Conservation (phyloP, 202 grass and related monocot species). For the Brachypodium distachyon region DNA sequence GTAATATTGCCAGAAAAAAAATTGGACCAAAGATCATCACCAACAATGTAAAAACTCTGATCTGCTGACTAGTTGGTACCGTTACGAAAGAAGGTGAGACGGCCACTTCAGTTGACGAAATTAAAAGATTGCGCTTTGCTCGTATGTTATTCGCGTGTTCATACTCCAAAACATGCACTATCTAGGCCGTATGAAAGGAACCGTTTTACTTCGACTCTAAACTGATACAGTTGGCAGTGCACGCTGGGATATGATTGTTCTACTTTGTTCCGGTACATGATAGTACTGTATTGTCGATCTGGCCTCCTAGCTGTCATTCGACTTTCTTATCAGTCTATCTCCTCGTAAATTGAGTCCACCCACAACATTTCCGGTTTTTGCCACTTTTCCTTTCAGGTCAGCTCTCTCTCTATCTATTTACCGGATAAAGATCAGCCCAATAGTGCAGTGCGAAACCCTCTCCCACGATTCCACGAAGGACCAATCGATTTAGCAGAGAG, state of each 20-base stretch:
- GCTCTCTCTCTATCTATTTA: background rate
- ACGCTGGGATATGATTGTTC: too few relatives aligned
- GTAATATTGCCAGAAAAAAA: slow-evolving; percentile 24
- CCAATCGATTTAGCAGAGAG: background rate
- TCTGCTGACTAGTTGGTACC: background rate
- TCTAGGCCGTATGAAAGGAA: too few relatives aligned
- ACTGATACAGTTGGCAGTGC: too few relatives aligned
- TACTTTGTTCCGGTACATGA: too few relatives aligned
- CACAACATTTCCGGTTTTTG: too few relatives aligned
- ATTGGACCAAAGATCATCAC: background rate
- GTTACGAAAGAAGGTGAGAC: background rate
- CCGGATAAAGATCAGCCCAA: too few relatives aligned
- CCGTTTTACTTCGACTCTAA: too few relatives aligned
- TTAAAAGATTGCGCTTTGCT: background rate
- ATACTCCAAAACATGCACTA: background rate
- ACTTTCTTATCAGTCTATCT: background rate
- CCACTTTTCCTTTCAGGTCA: background rate
- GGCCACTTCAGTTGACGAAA: background rate
- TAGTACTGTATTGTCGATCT: too few relatives aligned
- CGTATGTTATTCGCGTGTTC: background rate
- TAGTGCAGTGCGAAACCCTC: too few relatives aligned
- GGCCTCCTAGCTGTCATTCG: background rate
- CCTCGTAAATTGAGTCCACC: background rate
- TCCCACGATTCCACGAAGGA: background rate
- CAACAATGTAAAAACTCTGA: background rate